These are phyloP conservation scores for Dactylellina haptotyla DNA, from an alignment of 2,329 filamentous ascomycete species.

Conservation along the genomic window DNA sequence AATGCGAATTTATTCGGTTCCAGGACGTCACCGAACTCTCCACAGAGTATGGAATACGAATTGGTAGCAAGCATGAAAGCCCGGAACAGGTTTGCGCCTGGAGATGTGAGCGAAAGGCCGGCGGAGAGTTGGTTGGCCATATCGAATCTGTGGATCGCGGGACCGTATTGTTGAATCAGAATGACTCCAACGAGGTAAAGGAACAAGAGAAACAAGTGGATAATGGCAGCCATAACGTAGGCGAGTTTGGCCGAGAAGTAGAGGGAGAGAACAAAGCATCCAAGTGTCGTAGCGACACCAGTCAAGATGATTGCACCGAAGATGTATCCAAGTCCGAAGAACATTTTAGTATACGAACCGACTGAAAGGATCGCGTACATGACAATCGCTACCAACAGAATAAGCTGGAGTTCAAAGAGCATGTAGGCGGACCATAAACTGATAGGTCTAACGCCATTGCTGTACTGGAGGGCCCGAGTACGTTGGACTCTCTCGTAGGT, in stretches of 20 bases:
- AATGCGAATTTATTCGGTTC: constrained; percentile 67
- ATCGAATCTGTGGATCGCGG: constrained; percentile 74
- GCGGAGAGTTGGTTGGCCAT: constrained; percentile 78
- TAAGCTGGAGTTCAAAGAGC: constrained; percentile 78
- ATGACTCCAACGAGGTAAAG: constrained; percentile 77
- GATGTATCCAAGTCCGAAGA: constrained; percentile 82
- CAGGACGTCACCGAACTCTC: constrained; percentile 69
- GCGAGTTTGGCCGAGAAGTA: constrained; percentile 47
- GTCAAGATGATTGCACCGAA: constrained; percentile 84
- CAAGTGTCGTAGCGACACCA: constrained; percentile 77
- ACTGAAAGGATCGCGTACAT: constrained; percentile 65
- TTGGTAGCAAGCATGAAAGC: constrained; percentile 82
- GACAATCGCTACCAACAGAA: constrained; percentile 62
- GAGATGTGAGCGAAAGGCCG: constrained; percentile 76
- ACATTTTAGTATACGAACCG: constrained; percentile 61
- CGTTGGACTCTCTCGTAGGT: constrained; percentile 81
- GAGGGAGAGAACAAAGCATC: constrained; percentile 83
- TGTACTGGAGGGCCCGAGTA: constrained; percentile 87
- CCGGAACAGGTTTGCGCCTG: constrained; percentile 78
- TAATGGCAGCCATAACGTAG: constrained; percentile 31
- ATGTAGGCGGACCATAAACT: constrained; percentile 88
- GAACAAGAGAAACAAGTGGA: constrained; percentile 72
- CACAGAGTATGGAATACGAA: constrained; percentile 82
- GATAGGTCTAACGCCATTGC: constrained; percentile 83
- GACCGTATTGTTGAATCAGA: constrained; percentile 76